A percentile compares a stretch with the other conserved stretches of the same genome.
Evolutionary conservation across 2,329 filamentous ascomycete genomes (phyloP).

Genomic region (Chlorencoelia australis): DNA sequence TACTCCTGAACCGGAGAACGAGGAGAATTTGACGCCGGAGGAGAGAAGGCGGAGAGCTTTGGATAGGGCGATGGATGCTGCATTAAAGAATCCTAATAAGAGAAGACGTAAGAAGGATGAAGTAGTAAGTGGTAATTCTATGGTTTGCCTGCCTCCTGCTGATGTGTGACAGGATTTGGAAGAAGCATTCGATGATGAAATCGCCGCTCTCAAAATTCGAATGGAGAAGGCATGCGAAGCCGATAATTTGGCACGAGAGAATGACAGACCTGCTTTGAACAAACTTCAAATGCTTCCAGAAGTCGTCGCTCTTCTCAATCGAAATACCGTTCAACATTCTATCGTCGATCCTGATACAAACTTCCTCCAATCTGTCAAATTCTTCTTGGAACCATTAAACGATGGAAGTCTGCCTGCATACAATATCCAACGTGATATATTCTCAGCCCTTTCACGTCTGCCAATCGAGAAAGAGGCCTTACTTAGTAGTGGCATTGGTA

Average conservation of each 20-base stretch:
- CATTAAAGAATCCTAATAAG: conserved; percentile 70
- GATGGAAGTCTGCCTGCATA: conserved; percentile 92
- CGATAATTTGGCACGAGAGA: conserved; percentile 73
- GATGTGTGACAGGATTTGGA: conserved; percentile 65
- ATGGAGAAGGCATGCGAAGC: conserved; percentile 87
- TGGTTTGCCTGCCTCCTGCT: too few relatives aligned
- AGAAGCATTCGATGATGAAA: conserved; percentile 79
- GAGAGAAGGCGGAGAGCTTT: conserved; percentile 76
- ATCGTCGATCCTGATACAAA: conserved; percentile 93
- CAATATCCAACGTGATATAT: conserved; percentile 93
- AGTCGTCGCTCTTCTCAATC: conserved; percentile 79
- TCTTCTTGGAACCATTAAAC: conserved; percentile 91
- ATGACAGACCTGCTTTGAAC: conserved; percentile 73
- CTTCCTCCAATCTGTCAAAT: conserved; percentile 87
- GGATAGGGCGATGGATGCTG: conserved; percentile 78
- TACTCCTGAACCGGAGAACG: conserved; percentile 53
- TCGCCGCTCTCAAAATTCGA: conserved; percentile 73
- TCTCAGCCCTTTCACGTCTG: conserved; percentile 67
- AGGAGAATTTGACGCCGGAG: conserved; percentile 72
- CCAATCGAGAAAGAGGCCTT: conserved; percentile 87
- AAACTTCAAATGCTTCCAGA: conserved; percentile 92
- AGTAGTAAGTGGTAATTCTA: conserved; percentile 53
- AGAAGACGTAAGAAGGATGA: conserved; percentile 67
- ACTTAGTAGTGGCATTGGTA: conserved; percentile 85
- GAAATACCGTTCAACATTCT: conserved; percentile 73